Evolutionary conservation across 257 asterid species (phyloP), one percentile per base, ranked within the genome.

Genomic region (Gentiana straminea): DNA sequence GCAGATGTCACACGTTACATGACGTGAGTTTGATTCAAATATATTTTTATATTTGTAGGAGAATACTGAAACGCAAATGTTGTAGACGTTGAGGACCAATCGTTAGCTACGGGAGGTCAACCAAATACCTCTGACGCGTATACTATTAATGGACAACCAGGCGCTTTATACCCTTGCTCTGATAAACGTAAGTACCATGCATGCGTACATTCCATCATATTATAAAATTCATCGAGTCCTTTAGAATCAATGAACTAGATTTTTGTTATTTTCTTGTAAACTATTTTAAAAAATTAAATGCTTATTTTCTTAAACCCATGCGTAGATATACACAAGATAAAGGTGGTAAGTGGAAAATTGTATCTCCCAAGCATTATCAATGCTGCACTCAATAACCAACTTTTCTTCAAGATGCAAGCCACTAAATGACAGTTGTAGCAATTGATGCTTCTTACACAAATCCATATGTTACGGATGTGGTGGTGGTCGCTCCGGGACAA

Each of bases 361-460:
- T 60, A 78, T 50, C 80, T 84, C 54, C 58, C 80, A 3, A 63
- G 89, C 49, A 68, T 84, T 65, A 81, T 84, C 78, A 84, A 81
- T 15, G 84, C 84, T 66, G 94, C 94, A 59, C 89, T 84, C 72
- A 74, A 84, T 70, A 86, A 81, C 68, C 77, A 84, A 46, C 84
- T 84, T 34, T 81, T 78, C 73, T 81, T 81, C 78, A 53, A 79
- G 0, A 68, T 84, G 2, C 84, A 57, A 78, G 76, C 61, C 94
- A 84, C 69, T 67, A 62, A 67, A 67, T 81, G 52, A 77, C 73
- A 3, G 94, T 84, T 1, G 86, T 84, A 4, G 86, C 77, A 0
- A 73, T 64, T 15, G 94, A 84, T n/a, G 94, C 89, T 0, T 64
- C 81, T n/a, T 81, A 84, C 49, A 77, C 37, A 68, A 79, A 66